Evolutionary conservation across 768 basidiomycete species (phyloP), one percentile per base, ranked within the genome.

Genomic region (Porpolomopsis calyptriformis): DNA sequence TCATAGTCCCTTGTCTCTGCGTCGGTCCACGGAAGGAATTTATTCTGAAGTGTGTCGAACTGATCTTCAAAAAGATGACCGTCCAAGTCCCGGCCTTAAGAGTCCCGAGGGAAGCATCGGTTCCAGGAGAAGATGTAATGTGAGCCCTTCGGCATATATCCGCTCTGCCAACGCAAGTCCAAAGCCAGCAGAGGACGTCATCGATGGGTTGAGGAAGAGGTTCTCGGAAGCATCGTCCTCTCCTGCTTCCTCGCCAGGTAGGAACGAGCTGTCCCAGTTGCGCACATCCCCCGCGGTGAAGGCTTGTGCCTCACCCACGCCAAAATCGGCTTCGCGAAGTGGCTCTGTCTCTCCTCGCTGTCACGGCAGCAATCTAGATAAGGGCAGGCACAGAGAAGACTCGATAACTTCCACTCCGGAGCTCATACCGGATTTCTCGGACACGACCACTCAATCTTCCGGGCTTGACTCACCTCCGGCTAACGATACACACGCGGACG

Each of bases 201-300:
- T 80, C 38, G 73, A 80, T 56, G 74, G 79, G 53, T 77, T 82
- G 76, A 83, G 80, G 60, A 68, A 62, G 52, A 65, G 77, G 33
- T 73, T 80, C 52, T 58, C 77, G 43, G 62, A 60, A 45, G 55
- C 58, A 7, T 52, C 58, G 3, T 40, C 49, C 12, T 63, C 73
- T 51, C 49, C 64, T 46, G 47, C 56, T 43, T 51, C 65, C 25
- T 59, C 26, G 27, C 57, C 29, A 10, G 39, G 20, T 36, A 36
- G 24, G 51, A 53, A 9, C 42, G 51, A 4, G 52, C 52, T 39
- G 11, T 20, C 44, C 10, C 26, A n/a, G 1, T 27, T 27, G 29
- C n/a, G 18, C 9, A 31, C 44, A 23, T 16, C 34, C 36, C 48
- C 23, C 12, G 29, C 39, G 4, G 37, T 36, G 39, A 40, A 22